A percentile compares a stretch with the other conserved stretches of the same genome.
Conservation (phyloP, 768 basidiomycete genomes). For the Suillus placidus region DNA sequence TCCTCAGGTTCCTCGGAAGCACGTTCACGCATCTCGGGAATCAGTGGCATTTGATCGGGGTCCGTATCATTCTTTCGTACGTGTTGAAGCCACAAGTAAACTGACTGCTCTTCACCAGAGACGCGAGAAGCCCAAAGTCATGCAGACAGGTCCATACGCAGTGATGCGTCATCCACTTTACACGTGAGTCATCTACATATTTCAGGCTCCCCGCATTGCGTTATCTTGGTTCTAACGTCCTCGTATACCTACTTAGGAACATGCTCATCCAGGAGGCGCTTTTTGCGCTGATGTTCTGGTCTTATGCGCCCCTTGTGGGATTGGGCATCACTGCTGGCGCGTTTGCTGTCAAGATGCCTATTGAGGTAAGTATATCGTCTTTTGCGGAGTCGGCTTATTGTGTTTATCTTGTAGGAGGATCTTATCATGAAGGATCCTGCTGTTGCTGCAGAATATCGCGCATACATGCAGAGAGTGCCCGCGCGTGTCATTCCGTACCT, state of each 20-base stretch:
- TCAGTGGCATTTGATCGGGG: conserved; percentile 37
- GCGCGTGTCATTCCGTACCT: conserved; percentile 34
- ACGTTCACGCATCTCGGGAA: conserved; percentile 28
- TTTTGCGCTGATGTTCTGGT: conserved; percentile 26
- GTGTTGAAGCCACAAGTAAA: not conserved
- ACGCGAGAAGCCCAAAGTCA: conserved; percentile 33
- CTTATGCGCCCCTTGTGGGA: conserved; percentile 36
- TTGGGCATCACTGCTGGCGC: conserved; percentile 24
- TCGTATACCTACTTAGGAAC: not conserved
- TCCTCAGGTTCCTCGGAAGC: conserved; percentile 18
- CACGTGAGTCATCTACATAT: conserved; percentile 22
- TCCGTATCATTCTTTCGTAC: conserved; percentile 11
- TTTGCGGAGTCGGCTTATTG: not conserved
- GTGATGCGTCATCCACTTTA: conserved; percentile 41
- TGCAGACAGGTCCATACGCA: conserved; percentile 37
- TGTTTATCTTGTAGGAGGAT: conserved; percentile 25
- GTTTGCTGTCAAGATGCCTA: conserved; percentile 37
- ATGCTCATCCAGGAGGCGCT: not conserved
- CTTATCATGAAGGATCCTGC: conserved; percentile 30
- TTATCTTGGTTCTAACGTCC: not conserved
- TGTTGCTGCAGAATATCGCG: conserved; percentile 28
- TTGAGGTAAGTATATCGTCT: conserved; percentile 30
- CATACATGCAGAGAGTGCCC: conserved; percentile 34
- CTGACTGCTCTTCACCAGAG: conserved; percentile 18
- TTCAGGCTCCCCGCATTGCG: too few relatives aligned